A percentile compares a stretch with the other conserved stretches of the same genome.
phyloP scores from a whole-genome alignment of 2,329 filamentous ascomycete species.

The Volutella citrinella region DNA sequence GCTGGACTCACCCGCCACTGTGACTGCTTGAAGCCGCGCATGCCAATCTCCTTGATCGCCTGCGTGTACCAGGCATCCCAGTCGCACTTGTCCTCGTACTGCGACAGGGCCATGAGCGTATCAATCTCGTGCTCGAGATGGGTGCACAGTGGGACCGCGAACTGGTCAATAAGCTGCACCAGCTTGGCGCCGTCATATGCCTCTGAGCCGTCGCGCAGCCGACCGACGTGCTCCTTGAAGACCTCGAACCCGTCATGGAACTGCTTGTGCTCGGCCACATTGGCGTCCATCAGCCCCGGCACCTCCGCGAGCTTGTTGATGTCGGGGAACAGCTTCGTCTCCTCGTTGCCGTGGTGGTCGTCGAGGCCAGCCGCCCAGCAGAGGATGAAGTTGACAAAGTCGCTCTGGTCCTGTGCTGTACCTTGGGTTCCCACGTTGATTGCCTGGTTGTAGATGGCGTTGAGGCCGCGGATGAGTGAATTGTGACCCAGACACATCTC shows the following conservation, averaged over 20 bases:
- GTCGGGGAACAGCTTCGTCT: constrained; percentile 32
- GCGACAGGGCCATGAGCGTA: constrained; percentile 28
- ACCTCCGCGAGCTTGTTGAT: constrained; percentile 31
- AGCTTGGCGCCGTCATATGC: constrained; percentile 29
- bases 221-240: constrained; percentile 28
- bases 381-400: constrained; percentile 27
- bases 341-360: constrained; percentile 36
- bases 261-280: constrained; percentile 35
- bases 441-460: constrained; percentile 32
- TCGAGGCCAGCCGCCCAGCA: constrained; percentile 28
- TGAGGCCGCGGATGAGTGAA: constrained; percentile 30
- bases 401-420: constrained; percentile 22
- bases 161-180: constrained; percentile 24
- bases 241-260: constrained; percentile 32
- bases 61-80: constrained; percentile 25
- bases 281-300: constrained; percentile 34
- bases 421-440: constrained; percentile 24
- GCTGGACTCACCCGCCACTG: too few relatives aligned
- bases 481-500: constrained; percentile 33
- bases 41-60: background rate
- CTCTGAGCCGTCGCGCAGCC: constrained; percentile 22
- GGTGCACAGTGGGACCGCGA: too few relatives aligned
- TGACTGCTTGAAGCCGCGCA: too few relatives aligned
- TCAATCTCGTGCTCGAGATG: constrained; percentile 37
- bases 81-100: constrained; percentile 28